Evolutionary conservation across 2,329 filamentous ascomycete genomes (phyloP).

Genomic region (Periglandula ipomoeae): DNA sequence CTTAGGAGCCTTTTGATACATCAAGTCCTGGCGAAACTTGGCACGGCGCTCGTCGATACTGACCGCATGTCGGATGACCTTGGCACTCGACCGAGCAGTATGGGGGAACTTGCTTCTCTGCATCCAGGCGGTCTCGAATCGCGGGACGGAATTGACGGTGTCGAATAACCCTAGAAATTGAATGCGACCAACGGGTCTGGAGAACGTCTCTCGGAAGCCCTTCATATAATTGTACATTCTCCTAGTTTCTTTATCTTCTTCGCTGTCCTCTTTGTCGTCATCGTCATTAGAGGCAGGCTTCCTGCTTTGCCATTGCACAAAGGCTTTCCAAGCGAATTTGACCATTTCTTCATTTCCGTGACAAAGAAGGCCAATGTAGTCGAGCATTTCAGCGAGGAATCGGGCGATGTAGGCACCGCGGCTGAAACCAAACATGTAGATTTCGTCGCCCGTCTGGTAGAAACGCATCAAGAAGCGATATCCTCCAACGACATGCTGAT

Average conservation of each 20-base stretch:
- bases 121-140: conserved; percentile 71
- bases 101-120: conserved; percentile 69
- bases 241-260: conserved; percentile 23
- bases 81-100: conserved; percentile 46
- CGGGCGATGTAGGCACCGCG: conserved; percentile 65
- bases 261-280: conserved; percentile 29
- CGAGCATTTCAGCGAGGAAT: conserved; percentile 75
- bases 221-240: conserved; percentile 68
- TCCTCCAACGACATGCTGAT: conserved; percentile 73
- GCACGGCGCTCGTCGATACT: conserved; percentile 62
- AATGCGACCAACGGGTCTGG: conserved; percentile 63
- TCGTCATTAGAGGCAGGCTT: conserved; percentile 32
- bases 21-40: conserved; percentile 63
- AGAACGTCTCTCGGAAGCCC: conserved; percentile 73
- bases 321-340: conserved; percentile 75
- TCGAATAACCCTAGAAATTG: conserved; percentile 73
- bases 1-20: conserved; percentile 38
- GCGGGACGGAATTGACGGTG: conserved; percentile 71
- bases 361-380: conserved; percentile 69
- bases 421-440: conserved; percentile 68
- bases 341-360: conserved; percentile 83
- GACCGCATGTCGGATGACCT: conserved; percentile 59
- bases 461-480: conserved; percentile 74
- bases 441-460: conserved; percentile 54
- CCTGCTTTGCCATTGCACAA: conserved; percentile 63